A percentile compares a stretch with the other conserved stretches of the same genome.
These are phyloP conservation scores for Populus euphratica DNA, from an alignment of 345 rosid genomes.

Conservation along the genomic window DNA sequence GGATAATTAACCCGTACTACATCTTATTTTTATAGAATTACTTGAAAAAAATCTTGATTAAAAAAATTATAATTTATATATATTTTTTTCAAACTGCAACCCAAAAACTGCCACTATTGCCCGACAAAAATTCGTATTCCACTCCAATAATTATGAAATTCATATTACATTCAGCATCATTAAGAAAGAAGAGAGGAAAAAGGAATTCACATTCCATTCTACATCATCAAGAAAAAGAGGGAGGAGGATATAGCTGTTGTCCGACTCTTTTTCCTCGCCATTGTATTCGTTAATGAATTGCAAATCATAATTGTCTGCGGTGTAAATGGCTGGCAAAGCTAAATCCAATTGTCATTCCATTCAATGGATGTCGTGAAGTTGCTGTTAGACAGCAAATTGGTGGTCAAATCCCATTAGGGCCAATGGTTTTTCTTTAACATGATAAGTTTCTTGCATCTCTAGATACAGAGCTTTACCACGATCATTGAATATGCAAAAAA, in stretches of 20 bases:
- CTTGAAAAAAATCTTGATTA: too few species aligned
- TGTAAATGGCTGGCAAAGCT: neutral
- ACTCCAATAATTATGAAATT: neutral
- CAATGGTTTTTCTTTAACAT: neutral
- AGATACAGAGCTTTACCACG: neutral
- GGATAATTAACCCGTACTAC: too few species aligned
- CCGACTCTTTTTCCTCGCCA: neutral
- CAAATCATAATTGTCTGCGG: neutral
- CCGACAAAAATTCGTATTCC: neutral
- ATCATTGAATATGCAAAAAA: neutral
- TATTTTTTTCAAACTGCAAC: too few species aligned
- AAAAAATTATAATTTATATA: too few species aligned
- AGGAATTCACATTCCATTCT: too few species aligned
- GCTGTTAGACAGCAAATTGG: neutral
- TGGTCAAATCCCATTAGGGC: neutral
- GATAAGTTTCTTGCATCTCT: neutral
- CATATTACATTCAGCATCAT: neutral
- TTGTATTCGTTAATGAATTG: neutral
- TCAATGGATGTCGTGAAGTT: neutral
- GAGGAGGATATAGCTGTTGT: neutral
- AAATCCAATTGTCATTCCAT: neutral
- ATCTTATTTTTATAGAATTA: too few species aligned
- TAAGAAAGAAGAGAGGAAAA: too few species aligned
- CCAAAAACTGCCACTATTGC: neutral
- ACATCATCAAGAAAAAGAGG: too few species aligned